Evolutionary conservation across 345 rosid genomes (phyloP).

Genomic region (Kandelia obovata): DNA sequence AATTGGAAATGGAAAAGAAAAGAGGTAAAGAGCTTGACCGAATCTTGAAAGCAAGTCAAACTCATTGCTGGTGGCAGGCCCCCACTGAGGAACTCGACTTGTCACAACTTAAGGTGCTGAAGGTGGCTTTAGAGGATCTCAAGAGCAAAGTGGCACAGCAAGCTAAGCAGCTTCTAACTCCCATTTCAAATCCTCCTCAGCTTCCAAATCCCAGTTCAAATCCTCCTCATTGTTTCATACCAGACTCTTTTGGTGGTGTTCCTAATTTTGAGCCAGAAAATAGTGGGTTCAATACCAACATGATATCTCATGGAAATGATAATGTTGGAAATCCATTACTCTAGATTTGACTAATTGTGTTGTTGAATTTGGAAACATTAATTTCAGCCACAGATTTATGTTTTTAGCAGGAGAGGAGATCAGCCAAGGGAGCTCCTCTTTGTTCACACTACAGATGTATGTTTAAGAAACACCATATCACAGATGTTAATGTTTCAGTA

Average conservation of each 20-base stretch:
- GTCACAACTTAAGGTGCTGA: slow-evolving; percentile 36
- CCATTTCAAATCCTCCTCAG: background rate
- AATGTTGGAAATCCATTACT: background rate
- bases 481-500: too few species aligned
- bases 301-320: background rate
- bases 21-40: slow-evolving; percentile 34
- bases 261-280: slow-evolving; percentile 7
- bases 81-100: slow-evolving; percentile 29
- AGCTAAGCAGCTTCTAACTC: slow-evolving; percentile 24
- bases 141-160: slow-evolving; percentile 32
- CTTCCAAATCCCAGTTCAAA: too few species aligned
- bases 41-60: slow-evolving; percentile 19
- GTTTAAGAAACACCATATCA: too few species aligned
- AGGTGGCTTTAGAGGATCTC: slow-evolving; percentile 33
- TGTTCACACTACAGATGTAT: too few species aligned
- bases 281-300: slow-evolving; percentile 4
- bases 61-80: slow-evolving; percentile 48
- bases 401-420: background rate
- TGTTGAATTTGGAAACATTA: background rate
- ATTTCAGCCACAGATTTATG: background rate
- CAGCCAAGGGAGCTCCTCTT: too few species aligned
- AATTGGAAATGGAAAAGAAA: slow-evolving; percentile 47
- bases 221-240: background rate
- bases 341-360: background rate
- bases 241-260: background rate